phyloP scores from a whole-genome alignment of 805 yeast genomes.

The Lipomyces starkeyi region DNA sequence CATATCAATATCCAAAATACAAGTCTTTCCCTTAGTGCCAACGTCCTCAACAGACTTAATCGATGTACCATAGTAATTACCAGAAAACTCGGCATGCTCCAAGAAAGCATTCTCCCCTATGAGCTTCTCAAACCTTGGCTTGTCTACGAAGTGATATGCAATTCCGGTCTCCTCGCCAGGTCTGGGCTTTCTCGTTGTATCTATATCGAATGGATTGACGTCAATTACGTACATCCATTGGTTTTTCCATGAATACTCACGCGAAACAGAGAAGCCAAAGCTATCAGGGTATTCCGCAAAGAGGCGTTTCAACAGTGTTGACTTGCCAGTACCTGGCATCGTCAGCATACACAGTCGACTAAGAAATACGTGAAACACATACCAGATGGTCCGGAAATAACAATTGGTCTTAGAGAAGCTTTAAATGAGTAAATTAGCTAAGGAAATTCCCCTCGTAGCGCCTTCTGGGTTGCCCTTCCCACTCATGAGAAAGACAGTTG shows the following conservation, averaged over 20 bases:
- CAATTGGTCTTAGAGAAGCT: constrained; percentile 63
- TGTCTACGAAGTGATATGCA: constrained; percentile 86
- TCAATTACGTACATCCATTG: not conserved
- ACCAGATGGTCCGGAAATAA: constrained; percentile 95
- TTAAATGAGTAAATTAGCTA: not conserved
- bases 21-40: constrained; percentile 59
- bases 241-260: constrained; percentile 40
- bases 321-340: constrained; percentile 76
- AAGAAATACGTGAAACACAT: not conserved
- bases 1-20: constrained; percentile 97
- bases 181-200: constrained; percentile 91
- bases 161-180: constrained; percentile 87
- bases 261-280: constrained; percentile 93
- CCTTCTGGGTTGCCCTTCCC: not conserved
- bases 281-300: constrained; percentile 87
- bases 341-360: not conserved
- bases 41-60: constrained; percentile 83
- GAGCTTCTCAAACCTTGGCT: constrained; percentile 76
- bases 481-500: not conserved
- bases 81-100: constrained; percentile 98
- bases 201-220: constrained; percentile 41
- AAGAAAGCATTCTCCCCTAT: constrained; percentile 79
- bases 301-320: constrained; percentile 86
- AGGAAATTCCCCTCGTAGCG: not conserved
- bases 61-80: constrained; percentile 96